Percentiles rank a stretch among this genome's conserved stretches.
These are phyloP conservation scores for Gastrodia elata DNA, from an alignment of 106 monocot genomes.

Conservation along the genomic window DNA sequence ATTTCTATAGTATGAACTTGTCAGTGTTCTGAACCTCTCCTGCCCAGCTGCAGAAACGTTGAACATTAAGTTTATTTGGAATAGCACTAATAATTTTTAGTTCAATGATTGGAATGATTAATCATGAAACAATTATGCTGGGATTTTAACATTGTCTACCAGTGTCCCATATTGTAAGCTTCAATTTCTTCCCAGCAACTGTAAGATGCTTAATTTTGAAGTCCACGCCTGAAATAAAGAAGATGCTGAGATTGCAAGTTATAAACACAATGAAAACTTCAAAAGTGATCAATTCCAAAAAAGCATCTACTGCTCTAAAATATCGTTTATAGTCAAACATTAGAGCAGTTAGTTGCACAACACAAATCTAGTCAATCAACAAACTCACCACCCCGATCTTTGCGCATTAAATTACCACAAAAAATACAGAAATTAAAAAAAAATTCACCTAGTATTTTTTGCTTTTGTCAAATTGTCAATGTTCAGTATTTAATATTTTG, in stretches of 20 bases:
- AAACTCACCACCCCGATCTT: no score
- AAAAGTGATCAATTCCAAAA: neutral
- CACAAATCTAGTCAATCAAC: no score
- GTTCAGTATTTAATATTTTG: no score
- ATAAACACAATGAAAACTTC: neutral
- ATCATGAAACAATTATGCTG: neutral
- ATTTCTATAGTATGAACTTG: conserved; percentile 53
- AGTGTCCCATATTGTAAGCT: conserved; percentile 85
- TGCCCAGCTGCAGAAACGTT: conserved; percentile 38
- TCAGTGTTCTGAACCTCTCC: conserved; percentile 43
- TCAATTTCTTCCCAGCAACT: conserved; percentile 62
- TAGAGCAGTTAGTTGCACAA: neutral
- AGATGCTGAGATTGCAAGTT: neutral
- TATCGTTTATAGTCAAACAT: neutral
- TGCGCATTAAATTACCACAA: no score
- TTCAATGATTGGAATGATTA: neutral
- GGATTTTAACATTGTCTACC: conserved; percentile 23
- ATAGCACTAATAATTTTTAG: neutral
- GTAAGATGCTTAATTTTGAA: conserved; percentile 61
- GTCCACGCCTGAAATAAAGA: conserved; percentile 36
- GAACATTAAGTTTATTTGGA: conserved; percentile 3
- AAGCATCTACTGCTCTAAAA: neutral
- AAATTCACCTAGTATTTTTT: no score
- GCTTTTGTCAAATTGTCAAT: no score
- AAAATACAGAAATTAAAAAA: no score